phyloP scores from a whole-genome alignment of 1,284 basidiomycete genomes.

The Pisolithus thermaeus region DNA sequence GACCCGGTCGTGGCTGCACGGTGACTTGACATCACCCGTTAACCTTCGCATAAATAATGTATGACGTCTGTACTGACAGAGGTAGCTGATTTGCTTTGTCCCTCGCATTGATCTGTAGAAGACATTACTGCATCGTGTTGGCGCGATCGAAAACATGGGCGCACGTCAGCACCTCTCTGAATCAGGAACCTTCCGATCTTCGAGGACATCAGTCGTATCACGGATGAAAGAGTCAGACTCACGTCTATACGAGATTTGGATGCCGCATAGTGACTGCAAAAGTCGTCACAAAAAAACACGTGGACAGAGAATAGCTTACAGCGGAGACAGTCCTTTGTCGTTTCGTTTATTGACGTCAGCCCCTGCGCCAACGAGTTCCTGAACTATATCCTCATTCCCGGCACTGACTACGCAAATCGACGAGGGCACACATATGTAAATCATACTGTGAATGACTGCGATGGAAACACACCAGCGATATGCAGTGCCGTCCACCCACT shows the following conservation, averaged over 20 bases:
- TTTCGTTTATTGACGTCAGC: slow-evolving; percentile 80
- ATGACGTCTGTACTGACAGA: slow-evolving; percentile 47
- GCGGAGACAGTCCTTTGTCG: slow-evolving; percentile 80
- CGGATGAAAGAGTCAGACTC: slow-evolving; percentile 3
- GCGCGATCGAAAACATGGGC: slow-evolving; percentile 72
- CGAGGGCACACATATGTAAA: not conserved
- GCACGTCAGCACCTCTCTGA: slow-evolving; percentile 79
- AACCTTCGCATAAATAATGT: not conserved
- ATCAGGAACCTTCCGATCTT: slow-evolving; percentile 87
- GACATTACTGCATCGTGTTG: slow-evolving; percentile 45
- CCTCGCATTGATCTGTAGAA: slow-evolving; percentile 76
- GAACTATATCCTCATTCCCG: slow-evolving; percentile 73
- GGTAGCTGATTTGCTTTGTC: slow-evolving; percentile 89
- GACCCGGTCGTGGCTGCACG: slow-evolving; percentile 94
- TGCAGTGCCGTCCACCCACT: slow-evolving; percentile 86
- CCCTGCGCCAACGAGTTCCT: slow-evolving; percentile 78
- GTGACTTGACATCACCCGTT: slow-evolving; percentile 47
- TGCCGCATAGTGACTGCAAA: slow-evolving; percentile 83
- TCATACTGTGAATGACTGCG: not conserved
- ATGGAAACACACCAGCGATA: slow-evolving; percentile 61
- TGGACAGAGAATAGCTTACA: slow-evolving; percentile 47
- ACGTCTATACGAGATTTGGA: slow-evolving; percentile 89
- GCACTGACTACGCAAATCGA: slow-evolving; percentile 56
- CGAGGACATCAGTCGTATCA: slow-evolving; percentile 10
- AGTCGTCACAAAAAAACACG: slow-evolving; percentile 6